Percentiles rank a stretch among this genome's conserved stretches.
Evolutionary conservation across 75 land plant species (phyloP).

Genomic region (Pinus tabuliformis): DNA sequence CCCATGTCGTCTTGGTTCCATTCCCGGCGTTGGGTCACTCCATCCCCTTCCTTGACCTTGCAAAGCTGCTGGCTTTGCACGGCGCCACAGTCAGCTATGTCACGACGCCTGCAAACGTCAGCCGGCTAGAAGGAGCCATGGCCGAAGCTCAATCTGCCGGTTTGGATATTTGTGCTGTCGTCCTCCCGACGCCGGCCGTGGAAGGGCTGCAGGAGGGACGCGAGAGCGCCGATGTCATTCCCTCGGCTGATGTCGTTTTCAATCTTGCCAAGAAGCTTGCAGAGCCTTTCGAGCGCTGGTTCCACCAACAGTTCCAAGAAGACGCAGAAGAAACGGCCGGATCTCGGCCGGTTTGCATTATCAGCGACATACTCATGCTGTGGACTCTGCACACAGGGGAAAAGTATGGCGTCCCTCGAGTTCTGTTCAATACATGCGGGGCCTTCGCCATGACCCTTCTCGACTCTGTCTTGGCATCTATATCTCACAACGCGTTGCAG

Average conservation of each 20-base stretch:
- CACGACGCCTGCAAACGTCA: constrained; percentile 32
- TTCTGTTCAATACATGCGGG: background rate
- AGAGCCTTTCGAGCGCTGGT: background rate
- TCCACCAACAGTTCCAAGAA: background rate
- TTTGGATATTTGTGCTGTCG: background rate
- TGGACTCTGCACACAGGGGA: background rate
- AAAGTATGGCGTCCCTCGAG: background rate
- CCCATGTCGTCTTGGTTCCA: constrained; percentile 8
- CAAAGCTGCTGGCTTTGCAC: constrained; percentile 26
- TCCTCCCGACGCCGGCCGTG: background rate
- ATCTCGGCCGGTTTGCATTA: background rate
- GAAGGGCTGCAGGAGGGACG: background rate
- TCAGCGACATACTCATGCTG: background rate
- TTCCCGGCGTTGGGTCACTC: constrained; percentile 43
- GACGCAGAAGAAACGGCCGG: background rate
- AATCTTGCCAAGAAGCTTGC: background rate
- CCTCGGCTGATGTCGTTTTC: background rate
- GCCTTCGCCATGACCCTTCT: background rate
- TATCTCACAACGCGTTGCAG: background rate
- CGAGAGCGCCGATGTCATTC: background rate
- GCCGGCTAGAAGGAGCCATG: constrained; percentile 8
- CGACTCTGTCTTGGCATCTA: background rate
- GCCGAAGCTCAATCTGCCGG: background rate
- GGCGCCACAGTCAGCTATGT: constrained; percentile 20
- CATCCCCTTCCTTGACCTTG: constrained; percentile 30